These are phyloP conservation scores for Russula emetica DNA, from an alignment of 768 basidiomycete species.

Conservation along the genomic window DNA sequence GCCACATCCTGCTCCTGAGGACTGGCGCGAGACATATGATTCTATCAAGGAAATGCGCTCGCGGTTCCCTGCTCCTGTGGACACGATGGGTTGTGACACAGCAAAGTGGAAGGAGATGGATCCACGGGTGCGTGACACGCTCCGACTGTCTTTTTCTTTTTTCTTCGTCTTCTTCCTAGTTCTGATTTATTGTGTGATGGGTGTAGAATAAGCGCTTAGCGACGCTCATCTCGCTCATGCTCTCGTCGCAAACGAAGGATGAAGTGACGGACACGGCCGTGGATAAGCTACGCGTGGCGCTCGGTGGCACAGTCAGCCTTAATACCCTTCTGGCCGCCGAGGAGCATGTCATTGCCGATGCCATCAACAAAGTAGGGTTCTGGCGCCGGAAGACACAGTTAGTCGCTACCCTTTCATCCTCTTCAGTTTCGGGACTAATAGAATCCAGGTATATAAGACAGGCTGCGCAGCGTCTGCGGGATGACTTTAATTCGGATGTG, in stretches of 20 bases:
- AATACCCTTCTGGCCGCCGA: slow-evolving; percentile 64
- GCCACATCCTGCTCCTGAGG: slow-evolving; percentile 62
- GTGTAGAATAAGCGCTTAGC: slow-evolving; percentile 73
- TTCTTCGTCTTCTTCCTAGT: not conserved
- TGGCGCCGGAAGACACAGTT: slow-evolving; percentile 85
- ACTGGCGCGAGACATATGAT: slow-evolving; percentile 68
- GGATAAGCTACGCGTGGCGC: slow-evolving; percentile 57
- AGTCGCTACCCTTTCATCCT: slow-evolving; percentile 30
- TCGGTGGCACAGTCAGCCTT: slow-evolving; percentile 79
- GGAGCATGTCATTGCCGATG: slow-evolving; percentile 57
- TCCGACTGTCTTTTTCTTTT: not conserved
- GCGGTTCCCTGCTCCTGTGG: slow-evolving; percentile 75
- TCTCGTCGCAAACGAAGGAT: slow-evolving; percentile 95
- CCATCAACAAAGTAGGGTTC: slow-evolving; percentile 89
- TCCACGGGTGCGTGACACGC: slow-evolving; percentile 50
- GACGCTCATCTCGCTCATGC: slow-evolving; percentile 88
- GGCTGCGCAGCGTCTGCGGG: slow-evolving; percentile 61
- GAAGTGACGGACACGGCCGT: slow-evolving; percentile 82
- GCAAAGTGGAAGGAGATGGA: slow-evolving; percentile 60
- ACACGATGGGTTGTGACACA: slow-evolving; percentile 84
- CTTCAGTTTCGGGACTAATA: no score
- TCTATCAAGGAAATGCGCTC: slow-evolving; percentile 74
- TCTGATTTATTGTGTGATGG: not conserved
- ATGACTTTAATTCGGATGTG: slow-evolving; percentile 77
- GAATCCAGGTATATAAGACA: slow-evolving; percentile 65